Evolutionary conservation across 2,329 filamentous ascomycete genomes (phyloP), one percentile per base, ranked within the genome.

Genomic region (Trichoderma citrinoviride): DNA sequence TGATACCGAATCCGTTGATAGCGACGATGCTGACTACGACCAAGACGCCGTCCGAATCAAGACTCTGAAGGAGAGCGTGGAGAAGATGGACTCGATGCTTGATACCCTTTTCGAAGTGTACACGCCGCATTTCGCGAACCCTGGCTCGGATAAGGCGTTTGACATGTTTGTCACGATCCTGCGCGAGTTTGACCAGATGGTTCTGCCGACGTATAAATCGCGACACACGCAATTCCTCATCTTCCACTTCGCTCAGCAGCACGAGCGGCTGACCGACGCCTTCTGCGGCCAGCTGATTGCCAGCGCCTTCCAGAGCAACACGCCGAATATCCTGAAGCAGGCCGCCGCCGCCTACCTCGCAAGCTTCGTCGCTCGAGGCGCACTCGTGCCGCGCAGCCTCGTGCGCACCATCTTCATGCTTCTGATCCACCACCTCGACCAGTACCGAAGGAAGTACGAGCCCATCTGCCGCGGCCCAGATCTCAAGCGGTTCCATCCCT

Each of bases 221-320:
- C 89, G 95, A 40, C 94, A 98, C 75, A 93, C 93, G 0, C 95
- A 99, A 73, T 99, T 98, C 71, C 85, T 99, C 54, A 84, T 98
- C 57, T 99, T 99, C 78, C 94, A 97, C 77, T 97, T 96, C 74
- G 91, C 91, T 17, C 94, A 99, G 76, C 86, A 85, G 65, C 91
- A 92, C 8, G 88, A 90, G 33, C 83, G 85, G 50, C 86, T 97
- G 54, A 89, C 92, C 65, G 91, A 95, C 72, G 86, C 88, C 55
- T 98, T 98, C 73, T 89, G 91, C 49, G 90, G 90, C 40, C 89
- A 88, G 25, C 90, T 94, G 68, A 79, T 80, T 43, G 75, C 76
- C 25, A 77, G 76, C 4, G 77, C 78, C 1, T 80, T 79, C 62
- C 76, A 92, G 74, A 81, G 82, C 40, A 89, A 88, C 67, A 86